A percentile compares a stretch with the other conserved stretches of the same genome.
phyloP scores from a whole-genome alignment of 371 early-diverging fungal species.

The Mortierella sp. region DNA sequence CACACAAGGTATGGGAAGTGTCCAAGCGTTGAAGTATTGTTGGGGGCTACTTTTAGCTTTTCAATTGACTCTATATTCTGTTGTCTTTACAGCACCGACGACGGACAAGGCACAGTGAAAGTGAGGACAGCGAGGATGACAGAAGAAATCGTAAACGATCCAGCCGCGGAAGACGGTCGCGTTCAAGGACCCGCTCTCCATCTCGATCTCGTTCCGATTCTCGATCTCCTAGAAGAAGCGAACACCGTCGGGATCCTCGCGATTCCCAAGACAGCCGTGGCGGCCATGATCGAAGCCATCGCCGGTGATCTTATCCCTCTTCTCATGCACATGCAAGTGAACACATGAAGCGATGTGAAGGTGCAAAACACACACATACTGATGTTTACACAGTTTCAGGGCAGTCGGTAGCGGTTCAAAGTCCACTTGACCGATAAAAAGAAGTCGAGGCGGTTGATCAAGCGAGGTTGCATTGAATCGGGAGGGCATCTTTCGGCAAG shows the following conservation, averaged over 20 bases:
- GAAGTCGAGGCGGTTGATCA: background rate
- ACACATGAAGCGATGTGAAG: too few species aligned
- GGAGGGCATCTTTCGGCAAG: too few species aligned
- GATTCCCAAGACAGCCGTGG: background rate
- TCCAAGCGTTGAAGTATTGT: background rate
- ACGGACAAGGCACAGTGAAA: slow-evolving; percentile 9
- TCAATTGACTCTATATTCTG: background rate
- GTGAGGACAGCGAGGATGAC: slow-evolving; percentile 15
- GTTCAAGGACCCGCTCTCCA: slow-evolving; percentile 19
- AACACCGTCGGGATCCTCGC: slow-evolving; percentile 5
- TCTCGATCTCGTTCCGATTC: slow-evolving; percentile 14
- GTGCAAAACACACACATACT: background rate
- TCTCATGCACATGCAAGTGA: too few species aligned
- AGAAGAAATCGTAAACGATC: slow-evolving; percentile 13
- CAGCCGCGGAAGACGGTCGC: slow-evolving; percentile 4
- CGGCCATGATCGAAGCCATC: slow-evolving; percentile 2
- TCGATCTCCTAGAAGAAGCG: slow-evolving; percentile 5
- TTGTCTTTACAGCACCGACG: slow-evolving; percentile 7
- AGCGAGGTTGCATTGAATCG: background rate
- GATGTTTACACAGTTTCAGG: background rate
- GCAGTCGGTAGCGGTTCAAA: background rate
- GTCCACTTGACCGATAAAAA: background rate
- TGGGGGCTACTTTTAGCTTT: background rate
- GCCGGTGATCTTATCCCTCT: too few species aligned
- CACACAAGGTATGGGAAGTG: slow-evolving; percentile 32